phyloP scores from a whole-genome alignment of 306 rosid species.

The Begonia loranthoides region DNA sequence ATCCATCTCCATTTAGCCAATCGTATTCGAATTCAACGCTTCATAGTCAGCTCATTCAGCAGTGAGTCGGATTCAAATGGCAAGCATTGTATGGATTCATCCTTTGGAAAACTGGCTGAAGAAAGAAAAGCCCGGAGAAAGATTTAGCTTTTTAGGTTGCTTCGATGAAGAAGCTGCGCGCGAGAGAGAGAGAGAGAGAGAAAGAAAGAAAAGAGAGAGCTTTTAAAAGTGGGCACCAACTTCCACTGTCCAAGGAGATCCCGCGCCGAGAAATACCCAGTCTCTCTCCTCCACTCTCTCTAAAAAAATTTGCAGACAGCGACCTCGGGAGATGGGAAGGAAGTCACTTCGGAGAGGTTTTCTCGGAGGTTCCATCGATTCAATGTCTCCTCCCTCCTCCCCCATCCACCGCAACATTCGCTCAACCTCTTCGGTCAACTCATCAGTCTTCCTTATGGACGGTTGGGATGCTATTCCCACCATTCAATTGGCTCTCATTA shows the following conservation, averaged over 20 bases:
- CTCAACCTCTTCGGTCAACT: no score
- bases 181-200: constrained; percentile 8
- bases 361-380: constrained; percentile 31
- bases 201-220: constrained; percentile 1
- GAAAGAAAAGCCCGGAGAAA: not conserved
- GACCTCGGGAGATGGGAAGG: constrained; percentile 35
- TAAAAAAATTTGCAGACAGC: constrained; percentile 8
- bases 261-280: not conserved
- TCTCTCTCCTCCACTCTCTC: no score
- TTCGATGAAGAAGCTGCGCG: constrained; percentile 4
- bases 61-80: no score
- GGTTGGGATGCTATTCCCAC: no score
- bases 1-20: constrained; percentile 37
- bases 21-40: not conserved
- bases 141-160: constrained; percentile 13
- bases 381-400: not conserved
- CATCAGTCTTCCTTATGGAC: no score
- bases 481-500: no score
- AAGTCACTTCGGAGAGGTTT: constrained; percentile 45
- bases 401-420: no score
- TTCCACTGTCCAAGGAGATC: not conserved
- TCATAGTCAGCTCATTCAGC: no score
- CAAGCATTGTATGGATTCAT: no score
- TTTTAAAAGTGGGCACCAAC: not conserved
- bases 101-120: not conserved